Evolutionary conservation across 805 yeast species (phyloP).

Genomic region (Middelhovenomyces tepae): DNA sequence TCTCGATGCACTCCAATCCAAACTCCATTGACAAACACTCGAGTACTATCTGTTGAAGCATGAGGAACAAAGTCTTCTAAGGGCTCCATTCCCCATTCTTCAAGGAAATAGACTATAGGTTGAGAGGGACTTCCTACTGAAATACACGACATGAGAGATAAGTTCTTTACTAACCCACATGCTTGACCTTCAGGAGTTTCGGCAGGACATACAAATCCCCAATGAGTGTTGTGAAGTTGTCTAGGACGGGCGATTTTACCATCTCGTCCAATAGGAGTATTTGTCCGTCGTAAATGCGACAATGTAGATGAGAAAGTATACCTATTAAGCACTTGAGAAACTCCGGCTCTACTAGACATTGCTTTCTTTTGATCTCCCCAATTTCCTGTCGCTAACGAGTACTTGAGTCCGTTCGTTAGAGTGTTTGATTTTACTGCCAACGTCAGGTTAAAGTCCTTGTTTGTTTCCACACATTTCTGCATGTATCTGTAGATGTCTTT

Average conservation of each 20-base stretch:
- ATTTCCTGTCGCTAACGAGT: conserved; percentile 97
- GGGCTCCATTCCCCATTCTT: conserved; percentile 99
- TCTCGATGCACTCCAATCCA: conserved; percentile 99
- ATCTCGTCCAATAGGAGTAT: conserved; percentile 98
- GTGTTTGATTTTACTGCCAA: conserved; percentile 96
- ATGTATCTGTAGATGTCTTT: conserved; percentile 93
- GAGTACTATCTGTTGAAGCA: conserved; percentile 80
- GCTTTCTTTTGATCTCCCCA: conserved; percentile 99
- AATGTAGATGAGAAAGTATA: conserved; percentile 97
- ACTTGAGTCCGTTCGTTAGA: conserved; percentile 93
- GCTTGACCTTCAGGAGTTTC: conserved; percentile 99
- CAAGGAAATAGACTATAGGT: conserved; percentile 84
- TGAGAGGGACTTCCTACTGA: conserved; percentile 98
- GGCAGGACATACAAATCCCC: conserved; percentile 99
- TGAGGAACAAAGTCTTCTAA: conserved; percentile 92
- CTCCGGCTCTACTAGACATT: conserved; percentile 98
- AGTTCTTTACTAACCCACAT: conserved; percentile 95
- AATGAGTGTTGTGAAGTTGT: conserved; percentile 97
- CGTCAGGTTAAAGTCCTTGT: conserved; percentile 91
- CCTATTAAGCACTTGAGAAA: conserved; percentile 94
- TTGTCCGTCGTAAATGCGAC: conserved; percentile 97
- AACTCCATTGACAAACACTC: conserved; percentile 96
- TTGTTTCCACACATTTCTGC: conserved; percentile 98
- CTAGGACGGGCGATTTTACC: conserved; percentile 99
- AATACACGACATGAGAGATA: conserved; percentile 93